Evolutionary conservation across 306 rosid genomes (phyloP), one percentile per base, ranked within the genome.

Genomic region (Senna siamea): DNA sequence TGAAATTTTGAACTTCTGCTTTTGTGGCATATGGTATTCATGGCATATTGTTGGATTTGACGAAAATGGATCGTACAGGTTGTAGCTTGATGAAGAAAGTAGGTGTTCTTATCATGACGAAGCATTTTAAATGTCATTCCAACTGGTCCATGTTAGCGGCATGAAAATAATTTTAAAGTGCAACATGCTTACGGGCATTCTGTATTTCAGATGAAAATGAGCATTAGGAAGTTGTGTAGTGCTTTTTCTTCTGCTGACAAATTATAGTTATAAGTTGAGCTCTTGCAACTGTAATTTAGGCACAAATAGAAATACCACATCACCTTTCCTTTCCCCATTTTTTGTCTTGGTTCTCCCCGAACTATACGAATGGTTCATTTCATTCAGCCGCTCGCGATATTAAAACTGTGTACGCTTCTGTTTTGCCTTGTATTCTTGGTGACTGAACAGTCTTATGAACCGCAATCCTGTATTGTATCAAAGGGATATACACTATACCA

Each of bases 211-310:
- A 76, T 79, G 71, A 78, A 80, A 78, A 69, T 51, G 83, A 65
- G 78, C 75, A 20, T 34, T 64, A 67, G 77, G 69, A 68, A 72
- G 75, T 76, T 74, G 79, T 80, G 73, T 72, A 73, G 83, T 62
- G 35, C 70, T 75, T 75, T 15, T 71, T 44, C n/a, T 57, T 81
- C 69, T 70, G 73, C 6, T 26, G 55, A 26, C 11, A 37, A 15
- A 30, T 41, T 52, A 46, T 75, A 79, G 82, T 48, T 46, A 64
- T 46, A 64, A 61, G 80, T 70, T 70, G 71, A 82, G 80, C 66
- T 77, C 64, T 53, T 69, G 59, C 28, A 38, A 52, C 32, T 85
- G 84, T 83, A 74, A 67, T 80, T 75, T 79, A 53, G 53, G 81
- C 81, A 20, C 53, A 26, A 43, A 46, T 76, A 53, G 71, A 40